These are phyloP conservation scores for Carex kokanica DNA, from an alignment of 176 grass and related monocot genomes.

Conservation along the genomic window DNA sequence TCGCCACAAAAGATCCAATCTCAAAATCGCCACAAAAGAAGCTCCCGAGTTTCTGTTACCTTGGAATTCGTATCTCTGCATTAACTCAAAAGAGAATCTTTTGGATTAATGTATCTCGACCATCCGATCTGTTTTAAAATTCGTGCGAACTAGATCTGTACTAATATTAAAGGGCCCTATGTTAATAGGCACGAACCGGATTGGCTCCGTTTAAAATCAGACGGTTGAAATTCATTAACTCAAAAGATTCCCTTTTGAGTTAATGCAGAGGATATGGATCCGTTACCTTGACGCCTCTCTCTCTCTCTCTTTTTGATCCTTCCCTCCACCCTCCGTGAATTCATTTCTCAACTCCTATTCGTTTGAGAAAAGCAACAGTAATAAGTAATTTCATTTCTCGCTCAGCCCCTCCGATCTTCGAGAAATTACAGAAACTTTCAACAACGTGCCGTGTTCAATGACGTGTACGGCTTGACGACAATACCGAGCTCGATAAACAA, in stretches of 20 bases:
- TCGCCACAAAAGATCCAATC: neutral
- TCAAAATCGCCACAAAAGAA: neutral
- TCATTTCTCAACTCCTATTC: neutral
- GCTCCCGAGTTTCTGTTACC: no score
- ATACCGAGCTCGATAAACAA: neutral
- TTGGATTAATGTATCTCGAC: no score
- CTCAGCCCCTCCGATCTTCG: neutral
- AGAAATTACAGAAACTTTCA: neutral
- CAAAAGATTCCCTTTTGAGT: no score
- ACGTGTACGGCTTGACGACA: slow-evolving; percentile 24
- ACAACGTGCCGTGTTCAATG: slow-evolving; percentile 28
- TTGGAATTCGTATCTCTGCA: no score
- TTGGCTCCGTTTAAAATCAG: no score
- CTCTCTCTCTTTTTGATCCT: neutral
- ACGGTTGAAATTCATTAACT: no score
- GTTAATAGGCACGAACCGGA: no score
- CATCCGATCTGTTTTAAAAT: no score
- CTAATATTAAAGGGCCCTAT: no score
- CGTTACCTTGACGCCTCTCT: neutral
- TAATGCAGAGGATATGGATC: no score
- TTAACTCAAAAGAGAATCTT: no score
- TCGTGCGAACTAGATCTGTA: no score
- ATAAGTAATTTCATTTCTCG: neutral
- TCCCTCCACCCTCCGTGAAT: neutral
- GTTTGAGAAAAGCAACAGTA: neutral